phyloP scores from a whole-genome alignment of 2,329 filamentous ascomycete genomes.

The Cadophora sp. region DNA sequence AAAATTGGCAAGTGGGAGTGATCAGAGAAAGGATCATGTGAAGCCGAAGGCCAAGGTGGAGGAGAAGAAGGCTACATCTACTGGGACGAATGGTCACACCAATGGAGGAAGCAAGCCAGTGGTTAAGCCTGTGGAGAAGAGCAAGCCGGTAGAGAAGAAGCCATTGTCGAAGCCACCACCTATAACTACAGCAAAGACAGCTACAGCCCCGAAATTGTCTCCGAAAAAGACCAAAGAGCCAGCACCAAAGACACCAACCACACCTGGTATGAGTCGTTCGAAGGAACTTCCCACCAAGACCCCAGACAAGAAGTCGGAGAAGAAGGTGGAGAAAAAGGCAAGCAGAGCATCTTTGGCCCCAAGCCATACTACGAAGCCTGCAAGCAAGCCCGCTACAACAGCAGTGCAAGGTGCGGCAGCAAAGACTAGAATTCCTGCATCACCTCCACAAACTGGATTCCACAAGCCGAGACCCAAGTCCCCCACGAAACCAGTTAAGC shows the following conservation, averaged over 20 bases:
- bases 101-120: conserved; percentile 30
- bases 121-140: conserved; percentile 13
- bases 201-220: conserved; percentile 39
- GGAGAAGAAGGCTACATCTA: conserved; percentile 29
- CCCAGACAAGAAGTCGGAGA: conserved; percentile 32
- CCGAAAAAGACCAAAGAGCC: conserved; percentile 45
- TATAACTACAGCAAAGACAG: conserved; percentile 38
- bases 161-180: conserved; percentile 34
- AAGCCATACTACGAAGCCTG: conserved; percentile 32
- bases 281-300: conserved; percentile 43
- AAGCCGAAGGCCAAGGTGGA: conserved; percentile 31
- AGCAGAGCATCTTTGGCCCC: conserved; percentile 33
- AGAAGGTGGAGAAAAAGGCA: conserved; percentile 33
- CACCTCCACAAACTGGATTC: conserved; percentile 48
- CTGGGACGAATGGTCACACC: conserved; percentile 31
- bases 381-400: conserved; percentile 36
- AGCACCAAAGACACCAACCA: conserved; percentile 50
- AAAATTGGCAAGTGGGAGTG: conserved; percentile 32
- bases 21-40: conserved; percentile 30
- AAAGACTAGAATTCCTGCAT: conserved; percentile 40
- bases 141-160: conserved; percentile 31
- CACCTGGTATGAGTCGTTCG: conserved; percentile 37
- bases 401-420: conserved; percentile 31
- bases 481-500: conserved; percentile 70
- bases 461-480: conserved; percentile 70